Evolutionary conservation across 2,329 filamentous ascomycete genomes (phyloP), one percentile per base, ranked within the genome.

Genomic region (Aspergillus calidoustus): DNA sequence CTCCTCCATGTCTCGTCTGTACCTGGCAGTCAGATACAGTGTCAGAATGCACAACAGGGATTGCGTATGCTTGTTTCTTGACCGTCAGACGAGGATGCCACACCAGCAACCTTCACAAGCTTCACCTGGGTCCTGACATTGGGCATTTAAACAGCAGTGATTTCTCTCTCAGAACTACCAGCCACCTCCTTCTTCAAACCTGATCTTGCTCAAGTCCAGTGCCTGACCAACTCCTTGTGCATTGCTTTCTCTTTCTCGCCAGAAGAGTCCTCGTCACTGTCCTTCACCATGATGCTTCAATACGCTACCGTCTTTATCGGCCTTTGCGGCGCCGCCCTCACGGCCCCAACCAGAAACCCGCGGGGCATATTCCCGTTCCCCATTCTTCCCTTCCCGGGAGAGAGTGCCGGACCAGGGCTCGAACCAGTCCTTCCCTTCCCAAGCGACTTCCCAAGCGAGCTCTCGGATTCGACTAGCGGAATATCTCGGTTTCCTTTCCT

Each of bases 271-370:
- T 8, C 44, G 22, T 7, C 48, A 48, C 44, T 19, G 23, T 22
- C 51, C 30, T 13, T 44, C 53, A 60, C 17, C 4, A 66, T 66
- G 64, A 65, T 38, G 31, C 25, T 57, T 38, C 60, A 62, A 56
- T 46, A 46, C 13, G 54, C 56, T 13, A 51, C 58, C n/a, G 30
- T 66, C 34, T 34, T 66, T 13, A 22, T 62, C 49, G 46, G 57
- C 25, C 31, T 66, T 17, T 60, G 59, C 54, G 60, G 61, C 51
- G 41, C 51, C 17, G 57, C 25, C 38, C 31, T 66, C 23, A 57
- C 64, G 17, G 51, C 57, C 8, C 64, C 64, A 17, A 22, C 53
- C 41, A 17, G 28, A n/a, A 38, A 22, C 8, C 15, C 30, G 13
- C 47, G 38, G 22, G 31, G 44, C 3, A 43, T 54, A 7, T 41